These are phyloP conservation scores for Plantago rigida DNA, from an alignment of 305 asterid genomes.

Conservation along the genomic window DNA sequence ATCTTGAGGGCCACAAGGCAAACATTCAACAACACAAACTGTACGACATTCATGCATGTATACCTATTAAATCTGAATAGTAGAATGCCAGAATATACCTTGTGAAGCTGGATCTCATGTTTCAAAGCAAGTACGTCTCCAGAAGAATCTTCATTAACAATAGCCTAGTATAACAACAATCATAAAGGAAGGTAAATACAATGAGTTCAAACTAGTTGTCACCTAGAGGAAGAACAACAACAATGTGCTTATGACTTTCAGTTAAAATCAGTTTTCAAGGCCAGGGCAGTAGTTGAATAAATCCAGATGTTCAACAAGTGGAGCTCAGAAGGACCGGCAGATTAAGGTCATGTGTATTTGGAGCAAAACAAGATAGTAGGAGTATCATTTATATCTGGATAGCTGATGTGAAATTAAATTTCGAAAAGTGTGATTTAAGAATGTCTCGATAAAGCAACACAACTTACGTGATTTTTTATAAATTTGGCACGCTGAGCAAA, in stretches of 20 bases:
- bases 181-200: background rate
- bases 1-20: too few relatives aligned
- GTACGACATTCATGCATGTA: too few relatives aligned
- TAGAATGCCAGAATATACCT: conserved; percentile 38
- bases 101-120: conserved; percentile 78
- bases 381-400: too few relatives aligned
- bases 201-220: conserved; percentile 11
- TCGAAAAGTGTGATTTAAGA: conserved; percentile 1
- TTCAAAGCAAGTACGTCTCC: conserved; percentile 91
- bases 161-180: conserved; percentile 49
- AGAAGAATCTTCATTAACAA: conserved; percentile 90
- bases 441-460: conserved; percentile 8
- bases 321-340: too few relatives aligned
- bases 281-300: too few relatives aligned
- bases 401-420: background rate
- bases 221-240: too few relatives aligned
- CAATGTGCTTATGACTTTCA: too few relatives aligned
- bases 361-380: too few relatives aligned
- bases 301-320: too few relatives aligned
- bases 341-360: too few relatives aligned
- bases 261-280: too few relatives aligned
- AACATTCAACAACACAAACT: too few relatives aligned
- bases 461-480: conserved; percentile 84
- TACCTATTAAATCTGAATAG: background rate
- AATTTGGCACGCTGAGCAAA: conserved; percentile 97